phyloP scores from a whole-genome alignment of 495 filamentous ascomycete species.

The Cercophora newfieldiana region DNA sequence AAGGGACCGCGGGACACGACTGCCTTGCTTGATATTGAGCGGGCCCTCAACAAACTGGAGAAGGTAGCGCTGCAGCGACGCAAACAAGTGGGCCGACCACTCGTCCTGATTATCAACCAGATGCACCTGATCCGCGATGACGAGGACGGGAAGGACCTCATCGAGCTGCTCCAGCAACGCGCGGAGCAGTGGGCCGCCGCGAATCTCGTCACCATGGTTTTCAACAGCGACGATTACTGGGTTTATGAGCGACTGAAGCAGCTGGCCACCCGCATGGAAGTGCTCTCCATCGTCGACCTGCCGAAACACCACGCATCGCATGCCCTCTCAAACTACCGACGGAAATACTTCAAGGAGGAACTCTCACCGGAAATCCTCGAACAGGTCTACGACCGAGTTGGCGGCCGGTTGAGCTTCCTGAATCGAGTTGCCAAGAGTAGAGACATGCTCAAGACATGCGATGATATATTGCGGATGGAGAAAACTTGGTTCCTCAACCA shows the following conservation, averaged over 20 bases:
- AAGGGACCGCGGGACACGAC: conserved; percentile 88
- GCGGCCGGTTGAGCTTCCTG: conserved; percentile 82
- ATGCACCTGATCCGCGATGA: conserved; percentile 88
- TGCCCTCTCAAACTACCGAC: conserved; percentile 74
- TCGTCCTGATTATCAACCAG: conserved; percentile 88
- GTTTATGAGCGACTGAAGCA: conserved; percentile 92
- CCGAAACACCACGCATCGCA: conserved; percentile 71
- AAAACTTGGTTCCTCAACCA: conserved; percentile 94
- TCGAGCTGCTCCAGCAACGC: conserved; percentile 93
- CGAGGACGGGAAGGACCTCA: conserved; percentile 82
- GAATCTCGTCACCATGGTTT: conserved; percentile 82
- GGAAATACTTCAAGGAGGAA: conserved; percentile 64
- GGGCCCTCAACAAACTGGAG: conserved; percentile 95
- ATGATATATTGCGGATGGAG: conserved; percentile 75
- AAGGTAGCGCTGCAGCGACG: conserved; percentile 80
- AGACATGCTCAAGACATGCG: conserved; percentile 76
- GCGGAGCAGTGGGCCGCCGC: conserved; percentile 94
- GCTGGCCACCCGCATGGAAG: conserved; percentile 87
- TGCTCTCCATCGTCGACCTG: conserved; percentile 78
- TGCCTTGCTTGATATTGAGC: conserved; percentile 88
- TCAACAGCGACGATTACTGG: conserved; percentile 98
- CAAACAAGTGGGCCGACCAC: conserved; percentile 58
- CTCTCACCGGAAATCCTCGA: conserved; percentile 58
- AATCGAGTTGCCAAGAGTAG: conserved; percentile 78
- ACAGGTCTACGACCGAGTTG: conserved; percentile 79